A percentile compares a stretch with the other conserved stretches of the same genome.
Evolutionary conservation across 2,329 filamentous ascomycete genomes (phyloP).

Genomic region (Lasiodiplodia sp.): DNA sequence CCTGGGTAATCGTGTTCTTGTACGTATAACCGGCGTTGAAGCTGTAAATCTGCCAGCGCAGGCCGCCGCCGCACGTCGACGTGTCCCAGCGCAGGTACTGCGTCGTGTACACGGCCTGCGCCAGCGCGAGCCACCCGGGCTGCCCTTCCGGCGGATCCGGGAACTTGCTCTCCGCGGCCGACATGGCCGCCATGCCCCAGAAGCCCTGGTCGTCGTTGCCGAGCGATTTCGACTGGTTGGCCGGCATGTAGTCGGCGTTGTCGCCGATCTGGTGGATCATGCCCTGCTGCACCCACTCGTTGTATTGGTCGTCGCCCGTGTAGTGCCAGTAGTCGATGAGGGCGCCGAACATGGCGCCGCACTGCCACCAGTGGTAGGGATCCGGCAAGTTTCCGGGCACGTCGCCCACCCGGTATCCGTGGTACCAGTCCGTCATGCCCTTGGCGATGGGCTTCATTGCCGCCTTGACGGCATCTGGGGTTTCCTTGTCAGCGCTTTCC

Average conservation of each 20-base stretch:
- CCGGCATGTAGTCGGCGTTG: constrained; percentile 49
- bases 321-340: constrained; percentile 35
- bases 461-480: constrained; percentile 65
- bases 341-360: constrained; percentile 33
- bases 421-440: constrained; percentile 66
- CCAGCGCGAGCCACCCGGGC: constrained; percentile 35
- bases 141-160: constrained; percentile 66
- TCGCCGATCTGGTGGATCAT: constrained; percentile 39
- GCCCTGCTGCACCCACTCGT: constrained; percentile 31
- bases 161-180: constrained; percentile 78
- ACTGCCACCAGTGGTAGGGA: constrained; percentile 38
- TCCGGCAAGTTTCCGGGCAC: constrained; percentile 58
- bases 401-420: constrained; percentile 63
- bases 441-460: constrained; percentile 60
- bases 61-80: constrained; percentile 45
- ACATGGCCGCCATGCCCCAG: constrained; percentile 82
- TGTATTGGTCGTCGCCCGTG: constrained; percentile 34
- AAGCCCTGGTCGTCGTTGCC: constrained; percentile 72
- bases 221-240: constrained; percentile 40
- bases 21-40: constrained; percentile 60
- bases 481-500: background rate
- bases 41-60: constrained; percentile 44
- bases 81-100: constrained; percentile 48
- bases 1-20: constrained; percentile 62
- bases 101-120: constrained; percentile 49